Evolutionary conservation across 75 land plant genomes (phyloP), one percentile per base, ranked within the genome.

Genomic region (Selaginella tamariscina): DNA sequence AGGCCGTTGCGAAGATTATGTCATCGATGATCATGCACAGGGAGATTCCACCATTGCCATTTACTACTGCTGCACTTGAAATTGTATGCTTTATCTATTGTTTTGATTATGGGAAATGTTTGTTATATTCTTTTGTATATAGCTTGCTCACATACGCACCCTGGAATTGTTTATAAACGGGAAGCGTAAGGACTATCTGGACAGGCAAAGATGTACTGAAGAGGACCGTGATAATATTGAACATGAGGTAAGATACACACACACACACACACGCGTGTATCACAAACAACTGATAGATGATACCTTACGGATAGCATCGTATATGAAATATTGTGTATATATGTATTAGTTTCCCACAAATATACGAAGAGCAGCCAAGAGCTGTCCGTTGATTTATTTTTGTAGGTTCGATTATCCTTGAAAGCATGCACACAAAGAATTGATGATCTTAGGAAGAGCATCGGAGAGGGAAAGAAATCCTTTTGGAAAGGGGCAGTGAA

Each of bases 191-290:
- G 98, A 94, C 75, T 94, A 94, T 68, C 32, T 82, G 30, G 96
- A 89, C 79, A 32, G 81, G 31, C 87, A 80, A 72, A 88, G 98
- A 23, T 81, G 88, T 65, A 89, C 91, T 30, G 96, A 89, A 69
- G 82, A 89, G 73, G 98, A 94, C 56, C 84, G 88, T 55, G 98
- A 94, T 31, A 82, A 72, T 72, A 94, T 94, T 72, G 98, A 94
- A 66, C 90, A 89, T 70, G 91, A 94, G 82, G 98, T 89, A 72
- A 71, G 80, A n/a, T n/a, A n/a, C n/a, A n/a, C n/a, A n/a, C n/a
- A n/a, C n/a, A n/a, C n/a, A n/a, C n/a, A n/a, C n/a, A n/a, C n/a
- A n/a, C n/a, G n/a, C n/a, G n/a, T n/a, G n/a, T n/a, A n/a, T n/a
- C n/a, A n/a, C n/a, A n/a, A n/a, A n/a, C n/a, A n/a, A n/a, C n/a